Conservation (phyloP, 2,329 filamentous ascomycete genomes). For the Phialocephala sp. region DNA sequence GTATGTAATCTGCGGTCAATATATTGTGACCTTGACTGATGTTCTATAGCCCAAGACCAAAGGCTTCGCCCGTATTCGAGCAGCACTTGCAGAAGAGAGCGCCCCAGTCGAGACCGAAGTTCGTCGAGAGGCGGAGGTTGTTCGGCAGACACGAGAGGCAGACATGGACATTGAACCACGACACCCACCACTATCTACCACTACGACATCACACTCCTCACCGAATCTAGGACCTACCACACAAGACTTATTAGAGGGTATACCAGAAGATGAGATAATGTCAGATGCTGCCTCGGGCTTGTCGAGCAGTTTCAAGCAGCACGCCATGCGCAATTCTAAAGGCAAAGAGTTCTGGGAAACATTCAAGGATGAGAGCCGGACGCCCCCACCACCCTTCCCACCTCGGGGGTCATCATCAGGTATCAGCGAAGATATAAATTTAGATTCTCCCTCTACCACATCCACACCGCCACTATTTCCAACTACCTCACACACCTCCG, state of each 20-base stretch:
- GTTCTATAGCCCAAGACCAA: slow-evolving; percentile 84
- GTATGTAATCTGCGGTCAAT: slow-evolving; percentile 56
- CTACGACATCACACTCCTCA: slow-evolving; percentile 68
- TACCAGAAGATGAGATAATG: slow-evolving; percentile 73
- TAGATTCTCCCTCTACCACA: slow-evolving; percentile 33
- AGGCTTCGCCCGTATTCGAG: slow-evolving; percentile 90
- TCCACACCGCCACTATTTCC: slow-evolving; percentile 40
- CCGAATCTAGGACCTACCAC: slow-evolving; percentile 66
- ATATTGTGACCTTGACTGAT: slow-evolving; percentile 39
- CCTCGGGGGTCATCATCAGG: slow-evolving; percentile 64
- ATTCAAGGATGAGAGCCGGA: slow-evolving; percentile 70
- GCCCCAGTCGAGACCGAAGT: slow-evolving; percentile 88
- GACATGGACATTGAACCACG: slow-evolving; percentile 68
- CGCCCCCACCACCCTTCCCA: slow-evolving; percentile 58
- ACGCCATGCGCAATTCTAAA: slow-evolving; percentile 73
- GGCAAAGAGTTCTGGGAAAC: slow-evolving; percentile 80
- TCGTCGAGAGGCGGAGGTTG: slow-evolving; percentile 90
- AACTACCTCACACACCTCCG: slow-evolving; percentile 25
- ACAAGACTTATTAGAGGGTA: slow-evolving; percentile 70
- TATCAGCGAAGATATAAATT: slow-evolving; percentile 69
- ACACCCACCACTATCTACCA: slow-evolving; percentile 53
- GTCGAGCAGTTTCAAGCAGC: slow-evolving; percentile 76
- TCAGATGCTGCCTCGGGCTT: slow-evolving; percentile 52
- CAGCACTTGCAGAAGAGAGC: slow-evolving; percentile 85
- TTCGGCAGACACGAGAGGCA: slow-evolving; percentile 91